Conservation (phyloP, 2,329 filamentous ascomycete species). For the Aspergillus tanneri region DNA sequence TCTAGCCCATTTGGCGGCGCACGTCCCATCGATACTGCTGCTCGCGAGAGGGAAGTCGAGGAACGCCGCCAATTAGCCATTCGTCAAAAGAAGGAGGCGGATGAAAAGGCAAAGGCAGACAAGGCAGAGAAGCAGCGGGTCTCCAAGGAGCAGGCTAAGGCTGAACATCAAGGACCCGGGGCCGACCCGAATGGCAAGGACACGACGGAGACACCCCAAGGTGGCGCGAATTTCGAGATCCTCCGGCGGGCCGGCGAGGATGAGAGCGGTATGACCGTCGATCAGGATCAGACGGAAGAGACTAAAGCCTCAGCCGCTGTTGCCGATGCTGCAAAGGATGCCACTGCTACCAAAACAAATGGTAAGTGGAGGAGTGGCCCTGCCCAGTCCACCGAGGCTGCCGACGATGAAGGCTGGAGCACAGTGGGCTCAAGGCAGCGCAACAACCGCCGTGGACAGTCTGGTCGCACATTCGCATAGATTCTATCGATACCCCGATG, state of each 20-base stretch:
- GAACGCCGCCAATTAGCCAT: conserved; percentile 75
- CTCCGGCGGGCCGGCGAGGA: conserved; percentile 52
- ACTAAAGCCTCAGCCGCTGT: conserved; percentile 46
- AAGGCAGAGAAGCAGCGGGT: conserved; percentile 65
- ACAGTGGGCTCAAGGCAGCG: conserved; percentile 47
- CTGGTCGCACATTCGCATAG: conserved; percentile 42
- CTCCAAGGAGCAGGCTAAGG: conserved; percentile 42
- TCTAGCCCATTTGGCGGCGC: conserved; percentile 92
- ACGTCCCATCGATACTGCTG: conserved; percentile 87
- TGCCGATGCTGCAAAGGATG: conserved; percentile 56
- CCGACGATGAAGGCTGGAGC: conserved; percentile 51
- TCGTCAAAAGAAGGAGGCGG: conserved; percentile 80
- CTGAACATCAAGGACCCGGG: no score
- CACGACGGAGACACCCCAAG: conserved; percentile 39
- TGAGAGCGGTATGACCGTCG: conserved; percentile 50
- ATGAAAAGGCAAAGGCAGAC: conserved; percentile 78
- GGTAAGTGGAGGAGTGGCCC: conserved; percentile 44
- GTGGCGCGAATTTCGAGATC: conserved; percentile 55
- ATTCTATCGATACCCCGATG: conserved; percentile 36
- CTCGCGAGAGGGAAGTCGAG: conserved; percentile 84
- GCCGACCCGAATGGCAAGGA: conserved; percentile 44
- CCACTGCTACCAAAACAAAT: conserved; percentile 45
- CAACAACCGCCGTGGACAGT: conserved; percentile 44
- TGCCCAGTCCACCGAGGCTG: conserved; percentile 31
- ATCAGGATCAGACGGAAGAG: conserved; percentile 53